Conservation (phyloP, 257 asterid species). For the Solanum pennellii region DNA sequence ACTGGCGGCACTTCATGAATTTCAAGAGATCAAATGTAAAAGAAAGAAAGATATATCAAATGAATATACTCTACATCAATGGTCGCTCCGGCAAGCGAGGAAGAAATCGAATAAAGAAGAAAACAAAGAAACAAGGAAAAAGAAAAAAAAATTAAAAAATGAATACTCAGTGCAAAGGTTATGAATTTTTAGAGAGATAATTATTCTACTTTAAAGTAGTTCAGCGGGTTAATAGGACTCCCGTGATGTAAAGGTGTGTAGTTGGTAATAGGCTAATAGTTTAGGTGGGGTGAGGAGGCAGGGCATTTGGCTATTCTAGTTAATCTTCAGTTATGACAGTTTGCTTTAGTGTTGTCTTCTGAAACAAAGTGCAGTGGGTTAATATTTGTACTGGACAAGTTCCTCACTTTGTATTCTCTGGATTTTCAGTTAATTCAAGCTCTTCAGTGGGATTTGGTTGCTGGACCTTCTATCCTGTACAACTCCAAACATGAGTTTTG, state of each 20-base stretch:
- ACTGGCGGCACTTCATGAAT: not conserved
- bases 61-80: not conserved
- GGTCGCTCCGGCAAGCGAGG: not conserved
- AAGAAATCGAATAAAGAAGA: not conserved
- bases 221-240: not conserved
- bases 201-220: not conserved
- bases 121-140: not conserved
- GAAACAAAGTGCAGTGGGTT: not conserved
- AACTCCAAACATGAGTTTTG: conserved; percentile 68
- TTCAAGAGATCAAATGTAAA: not conserved
- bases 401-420: not conserved
- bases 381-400: not conserved
- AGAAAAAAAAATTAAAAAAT: no score
- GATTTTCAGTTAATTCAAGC: not conserved
- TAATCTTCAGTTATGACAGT: not conserved
- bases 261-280: not conserved
- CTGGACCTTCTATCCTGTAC: not conserved
- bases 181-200: not conserved
- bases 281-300: not conserved
- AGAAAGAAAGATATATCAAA: not conserved
- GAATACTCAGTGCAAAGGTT: not conserved
- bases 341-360: not conserved
- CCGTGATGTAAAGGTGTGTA: not conserved
- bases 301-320: not conserved
- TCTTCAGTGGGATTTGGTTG: not conserved